Evolutionary conservation across 345 rosid species (phyloP).

Genomic region (Xanthoceras sorbifolium): DNA sequence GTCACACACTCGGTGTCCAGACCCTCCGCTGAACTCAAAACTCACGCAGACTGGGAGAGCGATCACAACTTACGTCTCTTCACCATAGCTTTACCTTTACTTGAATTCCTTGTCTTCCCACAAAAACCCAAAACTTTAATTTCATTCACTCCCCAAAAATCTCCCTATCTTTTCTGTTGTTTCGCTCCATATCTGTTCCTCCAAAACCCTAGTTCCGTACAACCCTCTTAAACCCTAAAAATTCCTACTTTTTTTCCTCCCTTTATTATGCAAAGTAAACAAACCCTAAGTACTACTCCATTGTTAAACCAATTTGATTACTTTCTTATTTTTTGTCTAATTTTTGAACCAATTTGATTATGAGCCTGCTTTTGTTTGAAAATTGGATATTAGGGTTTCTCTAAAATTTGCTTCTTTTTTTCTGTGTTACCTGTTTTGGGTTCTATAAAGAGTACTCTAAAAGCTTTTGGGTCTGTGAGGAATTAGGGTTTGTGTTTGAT

Average conservation of each 20-base stretch:
- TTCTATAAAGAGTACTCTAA: not conserved
- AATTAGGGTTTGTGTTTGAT: slow-evolving; percentile 15
- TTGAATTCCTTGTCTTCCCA: not conserved
- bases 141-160: not conserved
- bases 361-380: not conserved
- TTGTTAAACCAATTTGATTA: not conserved
- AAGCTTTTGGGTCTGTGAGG: slow-evolving; percentile 7
- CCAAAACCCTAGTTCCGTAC: slow-evolving; percentile 5
- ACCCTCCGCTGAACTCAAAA: not conserved
- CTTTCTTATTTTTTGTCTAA: not conserved
- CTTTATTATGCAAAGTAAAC: not conserved
- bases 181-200: not conserved
- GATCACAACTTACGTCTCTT: not conserved
- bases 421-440: not conserved
- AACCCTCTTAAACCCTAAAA: not conserved
- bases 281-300: not conserved
- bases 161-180: not conserved
- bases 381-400: slow-evolving; percentile 3
- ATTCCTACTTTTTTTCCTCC: not conserved
- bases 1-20: not conserved
- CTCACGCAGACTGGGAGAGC: not conserved
- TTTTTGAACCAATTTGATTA: not conserved
- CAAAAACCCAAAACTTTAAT: not conserved
- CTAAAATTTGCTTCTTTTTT: not conserved
- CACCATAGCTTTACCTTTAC: not conserved